phyloP scores from a whole-genome alignment of 208 protist genomes.

The Trypanosoma melophagium region DNA sequence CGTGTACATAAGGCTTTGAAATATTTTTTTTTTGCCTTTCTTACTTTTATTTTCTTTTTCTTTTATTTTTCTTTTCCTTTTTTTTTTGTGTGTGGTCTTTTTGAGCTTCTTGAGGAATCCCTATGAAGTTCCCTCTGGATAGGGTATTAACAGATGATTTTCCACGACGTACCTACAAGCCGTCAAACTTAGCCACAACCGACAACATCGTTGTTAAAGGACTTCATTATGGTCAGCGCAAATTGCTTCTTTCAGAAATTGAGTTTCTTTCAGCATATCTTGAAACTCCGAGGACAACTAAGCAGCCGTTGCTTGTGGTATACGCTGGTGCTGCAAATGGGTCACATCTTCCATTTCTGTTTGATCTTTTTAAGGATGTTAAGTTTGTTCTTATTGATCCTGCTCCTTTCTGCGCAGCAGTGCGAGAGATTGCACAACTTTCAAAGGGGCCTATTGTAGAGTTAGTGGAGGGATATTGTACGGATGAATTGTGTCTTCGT shows the following conservation, averaged over 20 bases:
- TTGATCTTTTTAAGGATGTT: slow-evolving; percentile 64
- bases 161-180: slow-evolving; percentile 55
- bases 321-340: slow-evolving; percentile 95
- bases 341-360: slow-evolving; percentile 89
- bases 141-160: slow-evolving; percentile 42
- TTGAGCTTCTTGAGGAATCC: slow-evolving; percentile 2
- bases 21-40: slow-evolving; percentile 3
- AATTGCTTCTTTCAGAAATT: slow-evolving; percentile 93
- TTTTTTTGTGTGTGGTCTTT: slow-evolving; percentile 4
- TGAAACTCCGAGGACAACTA: not conserved
- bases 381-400: slow-evolving; percentile 94
- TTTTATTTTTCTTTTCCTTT: not conserved
- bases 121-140: slow-evolving; percentile 51
- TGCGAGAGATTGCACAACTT: slow-evolving; percentile 39
- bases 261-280: slow-evolving; percentile 85
- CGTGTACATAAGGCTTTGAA: not conserved
- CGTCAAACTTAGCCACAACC: slow-evolving; percentile 40
- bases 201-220: slow-evolving; percentile 61
- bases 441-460: slow-evolving; percentile 54
- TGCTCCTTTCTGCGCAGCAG: slow-evolving; percentile 70
- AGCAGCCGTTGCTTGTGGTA: slow-evolving; percentile 73
- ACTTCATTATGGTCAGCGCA: slow-evolving; percentile 95
- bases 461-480: slow-evolving; percentile 87
- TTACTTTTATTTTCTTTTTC: slow-evolving; percentile 4
- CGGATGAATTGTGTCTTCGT: slow-evolving; percentile 83